A percentile compares a stretch with the other conserved stretches of the same genome.
phyloP scores from a whole-genome alignment of 345 rosid species.

The Citrus unshiu region DNA sequence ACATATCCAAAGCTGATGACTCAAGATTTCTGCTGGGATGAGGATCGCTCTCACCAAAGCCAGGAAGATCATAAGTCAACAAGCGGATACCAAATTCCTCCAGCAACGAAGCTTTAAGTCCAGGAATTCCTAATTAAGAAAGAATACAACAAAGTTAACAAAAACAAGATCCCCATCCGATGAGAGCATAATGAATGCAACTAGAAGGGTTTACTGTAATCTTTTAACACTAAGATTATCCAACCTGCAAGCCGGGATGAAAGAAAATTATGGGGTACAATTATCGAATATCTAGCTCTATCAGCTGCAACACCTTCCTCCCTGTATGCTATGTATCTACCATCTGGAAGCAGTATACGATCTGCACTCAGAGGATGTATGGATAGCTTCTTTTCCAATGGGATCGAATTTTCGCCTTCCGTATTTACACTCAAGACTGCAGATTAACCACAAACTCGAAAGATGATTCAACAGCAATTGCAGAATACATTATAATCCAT shows the following conservation, averaged over 20 bases:
- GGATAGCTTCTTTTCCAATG: slow-evolving; percentile 37
- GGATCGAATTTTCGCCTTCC: slow-evolving; percentile 21
- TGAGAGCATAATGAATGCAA: background rate
- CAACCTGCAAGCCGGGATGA: slow-evolving; percentile 73
- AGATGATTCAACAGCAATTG: background rate
- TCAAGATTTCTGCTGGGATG: slow-evolving; percentile 52
- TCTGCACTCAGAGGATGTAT: slow-evolving; percentile 62
- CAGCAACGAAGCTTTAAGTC: slow-evolving; percentile 53
- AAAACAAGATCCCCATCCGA: background rate
- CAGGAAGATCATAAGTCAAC: slow-evolving; percentile 72
- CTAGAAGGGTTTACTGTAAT: background rate
- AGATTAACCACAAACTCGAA: slow-evolving; percentile 5
- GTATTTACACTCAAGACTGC: slow-evolving; percentile 43
- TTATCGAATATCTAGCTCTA: slow-evolving; percentile 53
- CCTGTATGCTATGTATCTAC: slow-evolving; percentile 61
- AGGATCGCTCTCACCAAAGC: slow-evolving; percentile 84
- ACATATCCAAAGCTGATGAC: slow-evolving; percentile 61
- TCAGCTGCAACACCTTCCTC: slow-evolving; percentile 56
- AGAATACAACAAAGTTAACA: slow-evolving; percentile 5
- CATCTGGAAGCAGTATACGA: slow-evolving; percentile 63
- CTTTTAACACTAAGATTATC: background rate
- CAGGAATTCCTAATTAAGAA: slow-evolving; percentile 51
- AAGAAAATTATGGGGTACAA: slow-evolving; percentile 62
- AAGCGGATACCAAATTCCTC: slow-evolving; percentile 66
- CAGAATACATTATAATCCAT: background rate